Conservation (phyloP, 352 stramenopile species). For the Peronospora farinosa region DNA sequence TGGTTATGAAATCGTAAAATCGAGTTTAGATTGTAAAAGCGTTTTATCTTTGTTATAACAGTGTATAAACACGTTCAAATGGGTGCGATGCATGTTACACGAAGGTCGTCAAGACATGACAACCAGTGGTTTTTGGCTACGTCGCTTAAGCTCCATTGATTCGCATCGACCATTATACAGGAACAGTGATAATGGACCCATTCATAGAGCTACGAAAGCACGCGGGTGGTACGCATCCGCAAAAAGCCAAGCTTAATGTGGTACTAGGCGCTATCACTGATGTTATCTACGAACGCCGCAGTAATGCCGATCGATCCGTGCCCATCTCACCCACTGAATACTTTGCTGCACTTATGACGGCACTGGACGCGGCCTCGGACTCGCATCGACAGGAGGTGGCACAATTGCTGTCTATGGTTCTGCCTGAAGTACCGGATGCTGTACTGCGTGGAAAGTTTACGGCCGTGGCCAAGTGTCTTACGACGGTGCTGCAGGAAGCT, state of each 20-base stretch:
- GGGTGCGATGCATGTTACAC: background rate
- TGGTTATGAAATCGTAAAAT: too few species aligned
- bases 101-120: background rate
- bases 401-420: slow-evolving; percentile 67
- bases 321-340: slow-evolving; percentile 80
- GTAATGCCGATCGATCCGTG: slow-evolving; percentile 12
- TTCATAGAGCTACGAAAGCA: slow-evolving; percentile 79
- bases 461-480: slow-evolving; percentile 61
- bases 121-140: background rate
- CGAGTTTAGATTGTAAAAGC: too few species aligned
- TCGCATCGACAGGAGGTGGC: slow-evolving; percentile 75
- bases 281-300: slow-evolving; percentile 74
- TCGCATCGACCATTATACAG: too few species aligned
- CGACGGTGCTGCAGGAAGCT: slow-evolving; percentile 63
- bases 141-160: slow-evolving; percentile 28
- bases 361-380: slow-evolving; percentile 60
- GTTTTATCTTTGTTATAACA: too few species aligned
- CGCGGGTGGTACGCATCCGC: slow-evolving; percentile 62
- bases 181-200: slow-evolving; percentile 59
- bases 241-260: slow-evolving; percentile 80
- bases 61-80: too few species aligned
- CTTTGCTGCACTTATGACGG: slow-evolving; percentile 84
- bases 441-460: slow-evolving; percentile 79
- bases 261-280: slow-evolving; percentile 78
- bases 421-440: slow-evolving; percentile 61